A percentile compares a stretch with the other conserved stretches of the same genome.
These are phyloP conservation scores for Coemansia sp. DNA, from an alignment of 192 early-diverging fungal genomes.

Conservation along the genomic window DNA sequence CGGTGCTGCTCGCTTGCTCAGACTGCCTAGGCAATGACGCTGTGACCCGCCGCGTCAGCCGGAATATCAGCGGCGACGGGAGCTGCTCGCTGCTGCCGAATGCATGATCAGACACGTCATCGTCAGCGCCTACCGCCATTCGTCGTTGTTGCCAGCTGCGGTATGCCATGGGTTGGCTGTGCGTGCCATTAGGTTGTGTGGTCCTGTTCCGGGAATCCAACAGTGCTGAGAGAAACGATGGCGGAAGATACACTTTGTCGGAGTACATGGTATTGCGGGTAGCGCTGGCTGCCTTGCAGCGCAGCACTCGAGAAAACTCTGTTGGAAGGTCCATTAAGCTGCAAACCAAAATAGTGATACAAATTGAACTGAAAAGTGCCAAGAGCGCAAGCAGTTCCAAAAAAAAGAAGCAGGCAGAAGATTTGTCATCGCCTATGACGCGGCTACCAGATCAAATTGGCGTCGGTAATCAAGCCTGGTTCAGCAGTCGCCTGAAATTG, in stretches of 20 bases:
- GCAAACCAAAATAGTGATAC: not conserved
- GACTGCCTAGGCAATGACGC: not conserved
- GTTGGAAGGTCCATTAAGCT: not conserved
- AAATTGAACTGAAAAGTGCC: no score
- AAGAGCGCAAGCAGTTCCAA: no score
- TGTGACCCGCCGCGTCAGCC: constrained; percentile 2
- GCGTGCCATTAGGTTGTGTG: not conserved
- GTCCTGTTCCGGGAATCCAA: constrained; percentile 10
- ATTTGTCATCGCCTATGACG: no score
- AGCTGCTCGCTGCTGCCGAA: constrained; percentile 6
- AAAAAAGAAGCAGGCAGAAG: not conserved
- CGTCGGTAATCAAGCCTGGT: no score
- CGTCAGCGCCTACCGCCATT: not conserved
- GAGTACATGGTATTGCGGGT: constrained; percentile 4
- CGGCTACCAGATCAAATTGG: no score
- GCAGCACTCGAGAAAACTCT: constrained; percentile 15
- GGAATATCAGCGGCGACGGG: constrained; percentile 37
- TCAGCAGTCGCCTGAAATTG: no score
- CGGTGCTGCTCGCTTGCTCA: not conserved
- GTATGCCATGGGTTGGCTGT: not conserved
- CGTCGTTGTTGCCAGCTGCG: not conserved
- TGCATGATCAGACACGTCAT: not conserved
- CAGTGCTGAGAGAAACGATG: constrained; percentile 20
- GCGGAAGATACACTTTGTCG: constrained; percentile 33
- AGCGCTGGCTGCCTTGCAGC: constrained; percentile 3